A percentile compares a stretch with the other conserved stretches of the same genome.
These are phyloP conservation scores for Colletotrichum sojae DNA, from an alignment of 2,329 filamentous ascomycete species.

Conservation along the genomic window DNA sequence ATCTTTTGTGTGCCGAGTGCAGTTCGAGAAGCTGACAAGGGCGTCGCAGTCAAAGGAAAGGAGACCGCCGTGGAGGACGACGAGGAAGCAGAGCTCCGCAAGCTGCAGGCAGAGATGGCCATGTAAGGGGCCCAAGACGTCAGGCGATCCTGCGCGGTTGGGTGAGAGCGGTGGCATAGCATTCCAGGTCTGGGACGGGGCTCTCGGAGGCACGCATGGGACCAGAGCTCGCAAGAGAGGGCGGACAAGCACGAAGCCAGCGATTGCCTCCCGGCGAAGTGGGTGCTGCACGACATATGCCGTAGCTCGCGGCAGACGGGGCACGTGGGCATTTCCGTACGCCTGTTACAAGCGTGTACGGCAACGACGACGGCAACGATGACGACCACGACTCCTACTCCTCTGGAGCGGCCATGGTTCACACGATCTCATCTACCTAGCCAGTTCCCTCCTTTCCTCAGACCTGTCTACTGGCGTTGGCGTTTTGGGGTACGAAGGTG, in stretches of 20 bases:
- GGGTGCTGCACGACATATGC: slow-evolving; percentile 26
- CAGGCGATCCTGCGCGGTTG: slow-evolving; percentile 20
- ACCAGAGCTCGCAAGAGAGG: slow-evolving; percentile 1
- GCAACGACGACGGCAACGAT: background rate
- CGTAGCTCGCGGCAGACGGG: background rate
- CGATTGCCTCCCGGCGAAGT: slow-evolving; percentile 8
- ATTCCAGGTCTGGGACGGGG: slow-evolving; percentile 37
- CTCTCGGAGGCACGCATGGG: slow-evolving; percentile 27
- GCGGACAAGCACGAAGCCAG: slow-evolving; percentile 3
- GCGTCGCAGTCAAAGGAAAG: slow-evolving; percentile 64
- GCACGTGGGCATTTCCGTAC: background rate
- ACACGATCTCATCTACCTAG: slow-evolving; percentile 20
- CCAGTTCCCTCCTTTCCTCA: slow-evolving; percentile 7
- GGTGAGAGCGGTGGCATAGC: slow-evolving; percentile 36
- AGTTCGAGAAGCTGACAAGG: slow-evolving; percentile 14
- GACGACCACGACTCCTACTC: too few species aligned
- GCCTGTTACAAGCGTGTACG: slow-evolving; percentile 1
- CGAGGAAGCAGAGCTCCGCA: slow-evolving; percentile 94
- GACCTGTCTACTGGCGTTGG: slow-evolving; percentile 40
- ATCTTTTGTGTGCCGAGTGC: background rate
- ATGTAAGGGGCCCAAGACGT: slow-evolving; percentile 70
- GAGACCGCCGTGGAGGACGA: slow-evolving; percentile 79
- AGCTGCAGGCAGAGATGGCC: slow-evolving; percentile 96
- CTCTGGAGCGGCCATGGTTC: slow-evolving; percentile 15
- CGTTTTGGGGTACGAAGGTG: slow-evolving; percentile 40